Base-by-base conservation (phyloP, 805 yeast genomes). In the Blastobotrys mokoenaii region DNA sequence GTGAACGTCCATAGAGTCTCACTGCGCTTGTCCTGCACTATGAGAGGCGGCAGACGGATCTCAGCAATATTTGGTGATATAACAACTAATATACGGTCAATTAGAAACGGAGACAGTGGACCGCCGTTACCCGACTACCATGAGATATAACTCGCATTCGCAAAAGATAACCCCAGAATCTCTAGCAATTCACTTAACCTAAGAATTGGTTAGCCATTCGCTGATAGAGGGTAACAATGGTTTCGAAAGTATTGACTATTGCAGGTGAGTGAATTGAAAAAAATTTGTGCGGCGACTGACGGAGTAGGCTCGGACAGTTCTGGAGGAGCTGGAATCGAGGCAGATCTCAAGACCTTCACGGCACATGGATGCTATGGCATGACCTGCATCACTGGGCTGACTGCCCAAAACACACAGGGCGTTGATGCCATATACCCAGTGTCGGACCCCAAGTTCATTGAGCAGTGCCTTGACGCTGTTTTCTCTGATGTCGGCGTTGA, bases 301-400 rank as follows among this genome's bases (percentile, higher is more conserved):
- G 16, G 38, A 43, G 17, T 40, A 48, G 95, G 95, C 0, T 81
- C 90, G 0, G 96, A 86, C 59, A 75, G 80, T 38, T 81, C 90
- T 9, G 96, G 95, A 2, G 95, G 95, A 2, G 95, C 96, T 2
- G 96, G 96, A 2, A 79, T 86, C 41, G 95, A 86, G 61, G 95
- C 95, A 0, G 96, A 86, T 59, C 59, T 86, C 33, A 87, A 87
- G 64, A 79, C 95, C 0, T 74, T 86, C 45, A 70, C 83, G 2
- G 83, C 84, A 1, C 84, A 82, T 55, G 76, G 77, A 12, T 86
- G 86, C 42, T 84, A 80, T 56, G 95, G 84, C 0, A 64, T 81
- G 61, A 82, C 89, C 0, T 82, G 88, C 55, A 78, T 84, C 38
- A 75, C 88, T 7, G 89, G 88, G 2, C 63, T 87, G 47, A 86